phyloP scores from a whole-genome alignment of 805 yeast species.

The Henningerozyma blattae region DNA sequence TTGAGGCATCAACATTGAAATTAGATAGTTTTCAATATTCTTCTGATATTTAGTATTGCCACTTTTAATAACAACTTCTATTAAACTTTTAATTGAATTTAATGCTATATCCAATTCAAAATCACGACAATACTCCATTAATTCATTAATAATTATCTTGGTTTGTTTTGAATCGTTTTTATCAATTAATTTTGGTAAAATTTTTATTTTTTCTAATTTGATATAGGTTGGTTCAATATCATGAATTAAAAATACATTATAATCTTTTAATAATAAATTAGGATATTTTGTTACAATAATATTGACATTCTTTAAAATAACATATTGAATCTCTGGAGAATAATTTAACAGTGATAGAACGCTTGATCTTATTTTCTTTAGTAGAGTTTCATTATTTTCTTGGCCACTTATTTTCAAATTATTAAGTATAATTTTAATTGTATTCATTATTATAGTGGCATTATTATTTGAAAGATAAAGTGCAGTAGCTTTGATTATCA shows the following conservation, averaged over 20 bases:
- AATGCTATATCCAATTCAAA: constrained; percentile 68
- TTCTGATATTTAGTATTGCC: constrained; percentile 31
- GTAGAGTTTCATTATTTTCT: constrained; percentile 17
- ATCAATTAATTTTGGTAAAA: constrained; percentile 55
- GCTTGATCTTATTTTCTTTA: constrained; percentile 72
- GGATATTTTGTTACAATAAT: constrained; percentile 86
- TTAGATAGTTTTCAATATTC: constrained; percentile 48
- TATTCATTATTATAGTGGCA: constrained; percentile 81
- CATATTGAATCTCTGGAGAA: constrained; percentile 86
- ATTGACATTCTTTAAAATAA: constrained; percentile 81
- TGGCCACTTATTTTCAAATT: constrained; percentile 39
- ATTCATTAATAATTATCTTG: constrained; percentile 48
- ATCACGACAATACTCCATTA: constrained; percentile 74
- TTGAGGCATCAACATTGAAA: constrained; percentile 48
- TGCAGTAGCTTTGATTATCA: constrained; percentile 75
- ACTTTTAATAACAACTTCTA: constrained; percentile 59
- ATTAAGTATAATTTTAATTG: constrained; percentile 67
- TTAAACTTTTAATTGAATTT: constrained; percentile 53
- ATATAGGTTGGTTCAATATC: constrained; percentile 73
- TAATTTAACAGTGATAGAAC: constrained; percentile 58
- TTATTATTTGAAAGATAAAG: constrained; percentile 96
- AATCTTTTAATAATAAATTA: constrained; percentile 57
- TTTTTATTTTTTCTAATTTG: constrained; percentile 66
- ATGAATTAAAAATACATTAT: constrained; percentile 83
- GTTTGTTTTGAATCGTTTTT: constrained; percentile 37